Evolutionary conservation across 192 early-diverging fungal species (phyloP).

Genomic region (Diversispora epigaea): DNA sequence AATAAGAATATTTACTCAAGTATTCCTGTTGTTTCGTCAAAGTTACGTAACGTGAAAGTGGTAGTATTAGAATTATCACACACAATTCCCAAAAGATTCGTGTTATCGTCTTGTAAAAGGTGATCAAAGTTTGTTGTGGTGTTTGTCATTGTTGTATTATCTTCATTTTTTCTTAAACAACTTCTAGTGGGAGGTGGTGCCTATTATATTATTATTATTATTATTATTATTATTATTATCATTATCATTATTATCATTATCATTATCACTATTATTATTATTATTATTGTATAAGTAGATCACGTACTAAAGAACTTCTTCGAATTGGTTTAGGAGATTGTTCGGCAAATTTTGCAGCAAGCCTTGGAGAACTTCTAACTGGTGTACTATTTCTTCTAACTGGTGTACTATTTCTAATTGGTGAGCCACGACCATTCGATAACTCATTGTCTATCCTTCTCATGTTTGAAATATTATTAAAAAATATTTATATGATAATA

Average conservation of each 20-base stretch:
- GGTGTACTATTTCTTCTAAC: too few species aligned
- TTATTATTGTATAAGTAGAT: neutral
- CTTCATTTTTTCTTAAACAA: constrained; percentile 13
- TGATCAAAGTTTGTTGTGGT: constrained; percentile 1
- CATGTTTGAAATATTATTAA: too few species aligned
- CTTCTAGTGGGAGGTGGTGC: constrained; percentile 3
- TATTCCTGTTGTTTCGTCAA: neutral
- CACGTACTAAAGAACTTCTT: neutral
- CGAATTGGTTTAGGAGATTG: neutral
- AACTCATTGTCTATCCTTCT: too few species aligned
- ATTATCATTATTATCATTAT: neutral
- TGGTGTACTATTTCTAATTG: too few species aligned
- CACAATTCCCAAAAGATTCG: neutral
- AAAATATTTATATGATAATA: too few species aligned
- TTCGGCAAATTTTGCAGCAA: neutral
- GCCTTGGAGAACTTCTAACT: neutral
- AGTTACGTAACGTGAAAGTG: neutral
- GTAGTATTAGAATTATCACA: neutral
- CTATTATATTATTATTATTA: neutral
- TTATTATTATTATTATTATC: neutral
- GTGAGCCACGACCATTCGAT: too few species aligned
- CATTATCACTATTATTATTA: neutral
- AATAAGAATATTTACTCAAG: neutral
- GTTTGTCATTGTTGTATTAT: neutral
- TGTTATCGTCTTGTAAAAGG: constrained; percentile 12